These are phyloP conservation scores for Secale cereale DNA, from an alignment of 176 grass and related monocot genomes.

Conservation along the genomic window DNA sequence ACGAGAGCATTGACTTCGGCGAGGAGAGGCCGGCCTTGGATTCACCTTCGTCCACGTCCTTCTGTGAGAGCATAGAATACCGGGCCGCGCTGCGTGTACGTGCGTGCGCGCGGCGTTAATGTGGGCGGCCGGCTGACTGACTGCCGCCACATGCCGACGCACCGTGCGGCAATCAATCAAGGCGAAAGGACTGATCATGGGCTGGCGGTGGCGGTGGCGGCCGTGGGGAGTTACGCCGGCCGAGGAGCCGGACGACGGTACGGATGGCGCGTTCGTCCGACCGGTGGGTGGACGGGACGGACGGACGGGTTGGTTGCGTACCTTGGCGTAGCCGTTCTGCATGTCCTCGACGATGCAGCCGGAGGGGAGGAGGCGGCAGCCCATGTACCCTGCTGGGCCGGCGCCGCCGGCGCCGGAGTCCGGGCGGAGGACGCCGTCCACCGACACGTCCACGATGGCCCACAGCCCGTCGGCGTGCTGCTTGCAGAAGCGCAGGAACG, in stretches of 20 bases:
- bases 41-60: neutral
- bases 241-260: neutral
- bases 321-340: slow-evolving; percentile 77
- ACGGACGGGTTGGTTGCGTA: neutral
- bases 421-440: slow-evolving; percentile 43
- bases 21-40: neutral
- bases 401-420: slow-evolving; percentile 13
- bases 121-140: slow-evolving; percentile 1
- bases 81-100: slow-evolving; percentile 11
- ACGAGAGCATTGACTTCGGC: slow-evolving; percentile 30
- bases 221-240: neutral
- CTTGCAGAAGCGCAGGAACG: slow-evolving; percentile 89
- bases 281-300: neutral
- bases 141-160: slow-evolving; percentile 31
- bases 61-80: slow-evolving; percentile 39
- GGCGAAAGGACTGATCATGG: neutral
- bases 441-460: slow-evolving; percentile 85
- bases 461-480: slow-evolving; percentile 76
- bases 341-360: slow-evolving; percentile 70
- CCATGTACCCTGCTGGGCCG: slow-evolving; percentile 35
- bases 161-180: slow-evolving; percentile 15
- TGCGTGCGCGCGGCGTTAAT: slow-evolving; percentile 1
- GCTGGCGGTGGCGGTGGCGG: neutral
- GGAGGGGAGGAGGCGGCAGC: slow-evolving; percentile 59
- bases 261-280: neutral